These are phyloP conservation scores for Escallonia herrerae DNA, from an alignment of 129 eudicot genomes.

Conservation along the genomic window DNA sequence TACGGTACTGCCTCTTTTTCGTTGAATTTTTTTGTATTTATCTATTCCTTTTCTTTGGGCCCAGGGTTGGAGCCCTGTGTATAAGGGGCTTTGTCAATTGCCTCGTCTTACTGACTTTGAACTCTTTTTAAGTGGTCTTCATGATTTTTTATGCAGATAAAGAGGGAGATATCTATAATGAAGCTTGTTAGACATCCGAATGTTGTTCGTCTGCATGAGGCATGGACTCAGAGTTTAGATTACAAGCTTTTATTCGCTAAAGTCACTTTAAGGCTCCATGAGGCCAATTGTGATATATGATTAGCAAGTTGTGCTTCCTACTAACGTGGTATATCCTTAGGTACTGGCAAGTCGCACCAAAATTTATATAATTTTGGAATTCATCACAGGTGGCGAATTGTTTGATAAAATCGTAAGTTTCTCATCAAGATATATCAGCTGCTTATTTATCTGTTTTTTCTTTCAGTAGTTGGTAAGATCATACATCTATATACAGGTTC, in stretches of 20 bases:
- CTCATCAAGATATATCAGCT: constrained; percentile 2
- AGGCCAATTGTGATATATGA: background rate
- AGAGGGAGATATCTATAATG: constrained; percentile 95
- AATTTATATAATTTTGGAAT: constrained; percentile 90
- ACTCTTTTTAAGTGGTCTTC: background rate
- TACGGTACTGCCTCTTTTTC: background rate
- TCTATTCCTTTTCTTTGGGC: too few species aligned
- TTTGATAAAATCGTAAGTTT: constrained; percentile 94
- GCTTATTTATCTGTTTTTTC: background rate
- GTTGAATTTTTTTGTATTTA: background rate
- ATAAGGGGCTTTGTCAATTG: background rate
- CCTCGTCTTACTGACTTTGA: background rate
- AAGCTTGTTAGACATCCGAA: constrained; percentile 97
- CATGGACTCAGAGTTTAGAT: constrained; percentile 18
- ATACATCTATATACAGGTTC: constrained; percentile 44
- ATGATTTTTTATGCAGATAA: constrained; percentile 53
- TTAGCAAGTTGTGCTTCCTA: background rate
- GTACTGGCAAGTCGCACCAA: constrained; percentile 97
- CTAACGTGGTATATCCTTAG: constrained; percentile 27
- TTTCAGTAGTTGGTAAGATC: background rate
- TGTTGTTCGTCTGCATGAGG: constrained; percentile 98
- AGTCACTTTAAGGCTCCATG: constrained; percentile 7
- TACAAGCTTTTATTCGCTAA: constrained; percentile 12
- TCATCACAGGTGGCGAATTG: constrained; percentile 95
- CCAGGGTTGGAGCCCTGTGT: background rate